Conservation (phyloP, 495 filamentous ascomycete species). For the Penicillium parvum region DNA sequence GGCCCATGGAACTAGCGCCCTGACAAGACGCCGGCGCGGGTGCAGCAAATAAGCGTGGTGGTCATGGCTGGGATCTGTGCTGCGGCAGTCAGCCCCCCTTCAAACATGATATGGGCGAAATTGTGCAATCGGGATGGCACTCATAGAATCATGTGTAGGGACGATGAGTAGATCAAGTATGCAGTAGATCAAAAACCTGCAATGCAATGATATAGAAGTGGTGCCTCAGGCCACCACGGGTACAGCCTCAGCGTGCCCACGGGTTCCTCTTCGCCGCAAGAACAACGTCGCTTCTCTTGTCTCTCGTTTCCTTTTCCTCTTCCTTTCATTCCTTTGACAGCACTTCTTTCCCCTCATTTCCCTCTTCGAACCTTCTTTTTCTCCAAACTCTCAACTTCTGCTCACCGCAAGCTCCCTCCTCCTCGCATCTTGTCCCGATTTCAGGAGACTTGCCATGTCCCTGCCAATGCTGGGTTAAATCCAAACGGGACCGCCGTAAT, state of each 20-base stretch:
- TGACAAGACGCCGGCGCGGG: no score
- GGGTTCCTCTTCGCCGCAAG: constrained; percentile 10
- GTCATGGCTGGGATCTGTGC: constrained; percentile 21
- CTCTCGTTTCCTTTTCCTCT: constrained; percentile 8
- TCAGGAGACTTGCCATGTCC: constrained; percentile 16
- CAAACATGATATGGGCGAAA: no score
- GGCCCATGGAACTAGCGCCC: no score
- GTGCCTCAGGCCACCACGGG: constrained; percentile 7
- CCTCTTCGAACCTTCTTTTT: neutral
- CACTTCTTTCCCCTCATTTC: neutral
- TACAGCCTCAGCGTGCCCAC: constrained; percentile 2
- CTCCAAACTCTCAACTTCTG: neutral
- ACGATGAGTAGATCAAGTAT: no score
- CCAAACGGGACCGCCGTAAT: neutral
- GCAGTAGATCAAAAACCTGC: no score
- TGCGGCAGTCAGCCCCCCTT: constrained; percentile 3
- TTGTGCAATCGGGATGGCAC: no score
- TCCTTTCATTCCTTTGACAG: constrained; percentile 7
- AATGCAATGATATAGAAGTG: no score
- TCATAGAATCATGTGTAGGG: no score
- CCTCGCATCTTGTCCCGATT: neutral
- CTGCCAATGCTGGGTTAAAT: constrained; percentile 15
- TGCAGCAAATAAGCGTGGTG: no score
- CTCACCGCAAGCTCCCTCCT: no score
- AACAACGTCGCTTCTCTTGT: constrained; percentile 10